These are phyloP conservation scores for Hyphopichia fennica DNA, from an alignment of 1,139 yeast genomes.

Conservation along the genomic window DNA sequence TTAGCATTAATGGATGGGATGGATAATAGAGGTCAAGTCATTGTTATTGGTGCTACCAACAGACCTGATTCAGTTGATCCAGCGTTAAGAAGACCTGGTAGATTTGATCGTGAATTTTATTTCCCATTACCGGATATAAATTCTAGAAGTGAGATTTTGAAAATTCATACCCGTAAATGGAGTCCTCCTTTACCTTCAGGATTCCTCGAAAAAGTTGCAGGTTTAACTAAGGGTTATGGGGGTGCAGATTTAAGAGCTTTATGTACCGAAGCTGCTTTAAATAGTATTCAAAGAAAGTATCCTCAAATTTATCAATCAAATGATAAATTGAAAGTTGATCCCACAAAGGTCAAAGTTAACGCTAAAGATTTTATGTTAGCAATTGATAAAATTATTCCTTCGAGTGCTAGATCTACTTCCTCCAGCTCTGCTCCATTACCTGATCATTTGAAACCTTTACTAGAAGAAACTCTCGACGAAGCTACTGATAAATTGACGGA, in stretches of 20 bases:
- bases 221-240: constrained; percentile 91
- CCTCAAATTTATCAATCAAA: constrained; percentile 88
- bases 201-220: constrained; percentile 70
- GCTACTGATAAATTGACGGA: constrained; percentile 52
- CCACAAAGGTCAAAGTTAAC: constrained; percentile 68
- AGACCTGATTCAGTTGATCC: constrained; percentile 98
- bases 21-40: constrained; percentile 96
- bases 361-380: constrained; percentile 89
- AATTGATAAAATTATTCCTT: constrained; percentile 83
- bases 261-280: constrained; percentile 93
- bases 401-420: constrained; percentile 84
- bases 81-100: constrained; percentile 94
- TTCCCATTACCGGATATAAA: constrained; percentile 87
- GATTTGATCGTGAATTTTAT: constrained; percentile 95
- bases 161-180: constrained; percentile 91
- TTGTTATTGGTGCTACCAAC: constrained; percentile 97
- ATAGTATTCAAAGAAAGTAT: constrained; percentile 84
- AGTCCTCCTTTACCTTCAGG: constrained; percentile 60
- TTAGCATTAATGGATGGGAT: constrained; percentile 98
- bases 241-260: constrained; percentile 96
- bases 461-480: constrained; percentile 48
- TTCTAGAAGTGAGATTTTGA: constrained; percentile 75
- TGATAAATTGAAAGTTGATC: constrained; percentile 74
- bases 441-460: constrained; percentile 61
- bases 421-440: constrained; percentile 81